These are phyloP conservation scores for Xylaria sp. DNA, from an alignment of 2,329 filamentous ascomycete species.

Conservation along the genomic window DNA sequence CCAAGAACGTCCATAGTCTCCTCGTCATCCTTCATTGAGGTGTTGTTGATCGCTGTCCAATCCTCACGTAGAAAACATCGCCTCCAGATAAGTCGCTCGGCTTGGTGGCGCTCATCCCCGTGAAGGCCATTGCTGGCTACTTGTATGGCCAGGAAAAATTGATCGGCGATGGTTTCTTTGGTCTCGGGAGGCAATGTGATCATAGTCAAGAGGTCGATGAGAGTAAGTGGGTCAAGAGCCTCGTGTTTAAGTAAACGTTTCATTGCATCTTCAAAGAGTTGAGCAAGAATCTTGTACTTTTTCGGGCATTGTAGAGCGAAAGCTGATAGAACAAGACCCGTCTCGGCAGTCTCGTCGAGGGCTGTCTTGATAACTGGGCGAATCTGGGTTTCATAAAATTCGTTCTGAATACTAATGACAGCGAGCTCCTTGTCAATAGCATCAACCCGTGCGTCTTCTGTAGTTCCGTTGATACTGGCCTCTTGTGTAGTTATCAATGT, in stretches of 20 bases:
- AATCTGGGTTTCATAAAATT: conserved; percentile 75
- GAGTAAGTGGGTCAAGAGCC: conserved; percentile 71
- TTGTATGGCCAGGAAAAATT: conserved; percentile 80
- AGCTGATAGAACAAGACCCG: conserved; percentile 78
- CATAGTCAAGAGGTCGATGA: conserved; percentile 84
- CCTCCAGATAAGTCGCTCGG: conserved; percentile 80
- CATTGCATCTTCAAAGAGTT: conserved; percentile 77
- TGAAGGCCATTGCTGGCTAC: conserved; percentile 66
- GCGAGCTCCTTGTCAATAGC: conserved; percentile 72
- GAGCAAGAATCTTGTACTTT: conserved; percentile 72
- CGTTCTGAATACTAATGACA: conserved; percentile 82
- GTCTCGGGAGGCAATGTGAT: conserved; percentile 61
- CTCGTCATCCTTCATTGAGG: conserved; percentile 76
- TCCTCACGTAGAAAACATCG: conserved; percentile 85
- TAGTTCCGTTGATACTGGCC: conserved; percentile 39
- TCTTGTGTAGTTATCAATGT: conserved; percentile 47
- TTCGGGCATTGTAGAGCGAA: conserved; percentile 67
- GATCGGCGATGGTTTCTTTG: conserved; percentile 68
- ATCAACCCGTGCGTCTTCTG: conserved; percentile 52
- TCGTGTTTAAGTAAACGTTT: conserved; percentile 76
- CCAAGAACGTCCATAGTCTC: conserved; percentile 72
- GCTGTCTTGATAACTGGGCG: conserved; percentile 74
- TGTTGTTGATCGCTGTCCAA: conserved; percentile 84
- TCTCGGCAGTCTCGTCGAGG: conserved; percentile 81
- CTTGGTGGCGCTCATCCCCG: conserved; percentile 68